These are phyloP conservation scores for Ocimum tenuiflorum DNA, from an alignment of 257 asterid genomes.

Conservation along the genomic window DNA sequence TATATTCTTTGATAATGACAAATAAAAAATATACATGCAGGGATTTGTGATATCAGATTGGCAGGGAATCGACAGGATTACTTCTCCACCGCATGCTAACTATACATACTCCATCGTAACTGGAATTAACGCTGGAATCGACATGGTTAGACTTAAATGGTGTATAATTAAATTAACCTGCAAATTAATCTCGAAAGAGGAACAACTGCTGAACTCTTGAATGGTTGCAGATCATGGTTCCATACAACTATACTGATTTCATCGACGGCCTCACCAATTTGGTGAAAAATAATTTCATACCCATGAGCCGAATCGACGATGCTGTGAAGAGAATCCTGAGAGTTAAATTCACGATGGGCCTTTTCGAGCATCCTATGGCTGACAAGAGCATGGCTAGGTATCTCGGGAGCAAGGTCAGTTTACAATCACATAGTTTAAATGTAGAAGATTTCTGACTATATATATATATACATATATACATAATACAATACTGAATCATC, in stretches of 20 bases:
- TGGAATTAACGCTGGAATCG: conserved; percentile 47
- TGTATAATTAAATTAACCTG: too few species aligned
- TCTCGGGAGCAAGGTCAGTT: conserved; percentile 32
- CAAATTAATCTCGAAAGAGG: neutral
- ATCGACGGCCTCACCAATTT: conserved; percentile 31
- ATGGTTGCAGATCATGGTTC: conserved; percentile 39
- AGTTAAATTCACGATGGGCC: conserved; percentile 43
- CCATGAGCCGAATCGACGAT: conserved; percentile 35
- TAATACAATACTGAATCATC: too few species aligned
- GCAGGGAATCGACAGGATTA: conserved; percentile 39
- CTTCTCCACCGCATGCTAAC: conserved; percentile 37
- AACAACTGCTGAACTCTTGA: neutral
- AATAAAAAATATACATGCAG: conserved; percentile 21
- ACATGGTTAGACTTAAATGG: conserved; percentile 32
- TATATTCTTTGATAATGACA: too few species aligned
- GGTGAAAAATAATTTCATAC: conserved; percentile 28
- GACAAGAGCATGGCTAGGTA: conserved; percentile 34
- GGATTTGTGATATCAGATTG: conserved; percentile 59
- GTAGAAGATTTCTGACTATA: neutral
- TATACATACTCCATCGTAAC: conserved; percentile 41
- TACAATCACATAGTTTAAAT: neutral
- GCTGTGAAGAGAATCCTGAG: conserved; percentile 45
- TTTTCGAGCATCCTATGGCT: conserved; percentile 38
- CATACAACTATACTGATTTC: conserved; percentile 34
- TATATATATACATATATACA: too few species aligned